Conservation (phyloP, 306 rosid genomes). For the Abrus pulchellus region DNA sequence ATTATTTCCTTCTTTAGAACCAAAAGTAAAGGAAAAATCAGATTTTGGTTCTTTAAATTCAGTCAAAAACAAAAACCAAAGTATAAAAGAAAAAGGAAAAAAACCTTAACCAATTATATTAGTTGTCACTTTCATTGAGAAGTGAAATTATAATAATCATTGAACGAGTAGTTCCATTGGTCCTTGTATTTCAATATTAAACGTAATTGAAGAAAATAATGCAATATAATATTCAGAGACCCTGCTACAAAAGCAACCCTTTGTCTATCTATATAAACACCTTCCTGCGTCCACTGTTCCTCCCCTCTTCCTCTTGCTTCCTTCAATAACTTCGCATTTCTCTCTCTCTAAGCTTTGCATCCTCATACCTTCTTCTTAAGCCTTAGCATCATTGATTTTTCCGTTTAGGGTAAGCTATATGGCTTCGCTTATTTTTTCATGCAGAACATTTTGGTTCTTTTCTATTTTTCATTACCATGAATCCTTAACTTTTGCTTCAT, state of each 20-base stretch:
- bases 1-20: background rate
- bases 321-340: slow-evolving; percentile 42
- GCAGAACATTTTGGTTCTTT: slow-evolving; percentile 42
- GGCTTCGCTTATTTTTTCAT: slow-evolving; percentile 42
- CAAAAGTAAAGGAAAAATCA: slow-evolving; percentile 33
- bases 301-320: slow-evolving; percentile 59
- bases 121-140: slow-evolving; percentile 55
- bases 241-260: slow-evolving; percentile 42
- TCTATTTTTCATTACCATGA: slow-evolving; percentile 2
- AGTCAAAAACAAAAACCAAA: slow-evolving; percentile 20
- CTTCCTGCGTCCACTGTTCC: slow-evolving; percentile 48
- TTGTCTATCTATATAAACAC: slow-evolving; percentile 69
- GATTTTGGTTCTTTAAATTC: slow-evolving; percentile 46
- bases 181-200: slow-evolving; percentile 42
- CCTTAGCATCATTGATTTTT: slow-evolving; percentile 21
- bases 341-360: slow-evolving; percentile 43
- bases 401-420: slow-evolving; percentile 55
- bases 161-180: slow-evolving; percentile 16
- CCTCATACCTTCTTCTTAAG: slow-evolving; percentile 46
- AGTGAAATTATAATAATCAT: slow-evolving; percentile 41
- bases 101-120: slow-evolving; percentile 36
- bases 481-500: slow-evolving; percentile 43
- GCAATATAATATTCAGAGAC: slow-evolving; percentile 38
- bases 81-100: background rate
- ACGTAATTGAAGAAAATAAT: slow-evolving; percentile 47